Conservation (phyloP, 805 yeast species). For the Zygotorulaspora florentina region DNA sequence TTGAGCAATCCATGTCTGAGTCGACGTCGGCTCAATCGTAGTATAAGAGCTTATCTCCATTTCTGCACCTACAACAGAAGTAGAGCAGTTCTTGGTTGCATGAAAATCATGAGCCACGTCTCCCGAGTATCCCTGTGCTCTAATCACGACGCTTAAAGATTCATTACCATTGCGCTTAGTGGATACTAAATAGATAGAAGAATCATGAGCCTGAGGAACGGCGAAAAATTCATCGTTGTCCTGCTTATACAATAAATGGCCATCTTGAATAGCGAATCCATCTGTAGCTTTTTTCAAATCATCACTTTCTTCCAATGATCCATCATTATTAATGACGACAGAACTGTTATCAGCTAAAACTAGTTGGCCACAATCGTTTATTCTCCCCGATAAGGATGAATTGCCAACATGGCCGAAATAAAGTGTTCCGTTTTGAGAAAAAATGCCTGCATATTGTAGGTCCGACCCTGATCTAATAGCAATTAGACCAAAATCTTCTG, state of each 20-base stretch:
- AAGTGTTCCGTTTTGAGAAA: conserved; percentile 23
- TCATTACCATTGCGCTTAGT: conserved; percentile 24
- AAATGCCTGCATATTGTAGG: conserved; percentile 29
- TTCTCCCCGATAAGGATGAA: conserved; percentile 20
- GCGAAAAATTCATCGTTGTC: conserved; percentile 39
- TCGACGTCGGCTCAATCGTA: neutral
- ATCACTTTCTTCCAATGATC: conserved; percentile 21
- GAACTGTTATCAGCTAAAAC: conserved; percentile 30
- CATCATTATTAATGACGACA: conserved; percentile 27
- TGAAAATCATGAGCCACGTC: conserved; percentile 8
- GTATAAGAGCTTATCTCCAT: neutral
- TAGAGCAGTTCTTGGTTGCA: conserved; percentile 6
- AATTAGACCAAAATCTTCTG: conserved; percentile 35
- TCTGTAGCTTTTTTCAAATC: conserved; percentile 25
- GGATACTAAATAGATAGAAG: conserved; percentile 21
- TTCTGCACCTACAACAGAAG: neutral
- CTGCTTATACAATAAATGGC: conserved; percentile 35
- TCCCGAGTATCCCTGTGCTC: conserved; percentile 14
- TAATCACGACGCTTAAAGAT: conserved; percentile 21
- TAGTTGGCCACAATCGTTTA: conserved; percentile 36
- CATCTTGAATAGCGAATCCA: conserved; percentile 40
- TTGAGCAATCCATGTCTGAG: neutral
- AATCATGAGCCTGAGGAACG: conserved; percentile 31
- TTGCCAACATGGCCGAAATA: conserved; percentile 14
- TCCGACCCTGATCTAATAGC: conserved; percentile 37